Conservation (phyloP, 2,329 filamentous ascomycete genomes). For the Verticillium klebahnii region DNA sequence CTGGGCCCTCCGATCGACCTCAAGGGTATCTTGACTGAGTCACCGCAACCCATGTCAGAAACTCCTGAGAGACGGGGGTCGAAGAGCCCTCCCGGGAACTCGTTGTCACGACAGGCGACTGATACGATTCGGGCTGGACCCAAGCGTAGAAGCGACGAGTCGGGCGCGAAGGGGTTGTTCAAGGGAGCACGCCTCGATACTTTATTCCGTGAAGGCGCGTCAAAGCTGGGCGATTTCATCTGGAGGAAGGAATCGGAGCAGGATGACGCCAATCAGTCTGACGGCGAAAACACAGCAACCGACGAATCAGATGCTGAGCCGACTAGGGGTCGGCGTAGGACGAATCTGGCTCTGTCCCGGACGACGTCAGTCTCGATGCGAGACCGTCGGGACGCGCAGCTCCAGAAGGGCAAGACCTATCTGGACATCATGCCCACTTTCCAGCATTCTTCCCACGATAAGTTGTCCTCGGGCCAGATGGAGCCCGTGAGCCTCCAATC, state of each 20-base stretch:
- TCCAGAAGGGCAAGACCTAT: constrained; percentile 36
- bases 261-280: constrained; percentile 16
- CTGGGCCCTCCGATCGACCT: neutral
- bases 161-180: constrained; percentile 67
- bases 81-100: neutral
- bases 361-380: constrained; percentile 21
- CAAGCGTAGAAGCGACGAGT: constrained; percentile 28
- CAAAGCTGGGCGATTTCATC: constrained; percentile 51
- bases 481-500: constrained; percentile 4
- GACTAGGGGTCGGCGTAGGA: constrained; percentile 31
- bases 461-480: neutral
- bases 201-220: constrained; percentile 57
- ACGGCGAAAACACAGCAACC: constrained; percentile 35
- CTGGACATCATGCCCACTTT: constrained; percentile 50
- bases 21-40: neutral
- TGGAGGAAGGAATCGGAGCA: constrained; percentile 47
- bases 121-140: neutral
- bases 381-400: constrained; percentile 21
- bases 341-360: constrained; percentile 29
- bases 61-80: neutral
- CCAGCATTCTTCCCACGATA: constrained; percentile 24
- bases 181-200: constrained; percentile 72
- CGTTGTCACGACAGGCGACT: neutral
- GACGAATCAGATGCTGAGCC: constrained; percentile 46
- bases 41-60: neutral